Conservation (phyloP, 208 protist species). For the Trichomonas tenax region DNA sequence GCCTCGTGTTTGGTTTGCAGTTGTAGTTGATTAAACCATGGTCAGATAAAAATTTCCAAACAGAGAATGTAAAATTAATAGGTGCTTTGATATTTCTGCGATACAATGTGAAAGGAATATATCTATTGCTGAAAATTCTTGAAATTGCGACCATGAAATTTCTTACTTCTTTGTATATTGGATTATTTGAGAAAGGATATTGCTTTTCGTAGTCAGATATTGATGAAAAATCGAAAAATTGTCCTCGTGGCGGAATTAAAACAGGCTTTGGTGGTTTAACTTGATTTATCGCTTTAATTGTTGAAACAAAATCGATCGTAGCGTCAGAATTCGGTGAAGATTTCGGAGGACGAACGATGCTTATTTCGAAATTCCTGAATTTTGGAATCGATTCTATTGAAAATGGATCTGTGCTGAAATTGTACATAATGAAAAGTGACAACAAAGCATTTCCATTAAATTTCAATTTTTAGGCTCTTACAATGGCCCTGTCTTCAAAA, state of each 20-base stretch:
- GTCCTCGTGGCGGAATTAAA: background rate
- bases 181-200: background rate
- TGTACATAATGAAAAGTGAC: background rate
- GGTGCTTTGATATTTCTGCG: background rate
- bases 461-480: no score
- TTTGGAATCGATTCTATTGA: background rate
- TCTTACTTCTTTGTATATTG: background rate
- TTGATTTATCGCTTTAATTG: background rate
- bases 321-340: background rate
- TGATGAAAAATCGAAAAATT: conserved; percentile 14
- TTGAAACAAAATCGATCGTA: background rate
- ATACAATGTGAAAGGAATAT: background rate
- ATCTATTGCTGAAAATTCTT: background rate
- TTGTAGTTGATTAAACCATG: background rate
- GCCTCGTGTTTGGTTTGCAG: background rate
- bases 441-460: no score
- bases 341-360: background rate
- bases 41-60: conserved; percentile 14
- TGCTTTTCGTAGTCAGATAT: background rate
- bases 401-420: background rate
- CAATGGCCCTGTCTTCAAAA: no score
- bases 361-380: background rate
- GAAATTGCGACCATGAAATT: conserved; percentile 12
- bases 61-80: background rate
- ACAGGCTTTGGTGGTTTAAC: background rate